Evolutionary conservation across 73 alveolate genomes (phyloP).

Genomic region (Symbiodinium pilosum): DNA sequence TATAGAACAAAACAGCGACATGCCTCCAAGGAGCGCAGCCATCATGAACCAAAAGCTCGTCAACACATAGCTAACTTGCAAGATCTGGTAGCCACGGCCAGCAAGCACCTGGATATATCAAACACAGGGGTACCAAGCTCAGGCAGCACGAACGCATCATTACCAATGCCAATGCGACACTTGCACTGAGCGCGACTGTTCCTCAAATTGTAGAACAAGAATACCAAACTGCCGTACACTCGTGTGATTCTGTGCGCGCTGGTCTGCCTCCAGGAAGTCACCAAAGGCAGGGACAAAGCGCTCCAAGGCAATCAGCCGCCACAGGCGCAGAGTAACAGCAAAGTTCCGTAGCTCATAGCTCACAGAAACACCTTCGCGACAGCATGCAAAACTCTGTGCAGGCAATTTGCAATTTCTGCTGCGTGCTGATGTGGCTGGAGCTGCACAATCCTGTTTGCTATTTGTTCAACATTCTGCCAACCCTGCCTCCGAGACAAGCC

Average conservation of each 20-base stretch:
- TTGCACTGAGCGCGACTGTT: no score
- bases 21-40: slow-evolving; percentile 23
- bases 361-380: neutral
- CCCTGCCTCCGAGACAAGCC: slow-evolving; percentile 38
- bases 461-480: no score
- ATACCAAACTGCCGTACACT: no score
- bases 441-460: no score
- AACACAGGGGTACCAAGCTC: neutral
- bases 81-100: slow-evolving; percentile 58
- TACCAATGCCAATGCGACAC: neutral
- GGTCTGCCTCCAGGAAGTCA: slow-evolving; percentile 50
- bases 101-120: neutral
- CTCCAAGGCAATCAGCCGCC: slow-evolving; percentile 69
- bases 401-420: no score
- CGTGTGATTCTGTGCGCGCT: no score
- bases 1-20: no score
- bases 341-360: neutral
- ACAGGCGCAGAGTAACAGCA: slow-evolving; percentile 20
- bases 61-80: slow-evolving; percentile 64
- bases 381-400: neutral
- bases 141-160: no score
- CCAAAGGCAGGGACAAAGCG: slow-evolving; percentile 83
- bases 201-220: no score
- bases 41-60: slow-evolving; percentile 65
- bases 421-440: neutral